These are phyloP conservation scores for Talaromyces islandicus DNA, from an alignment of 2,329 filamentous ascomycete species.

Conservation along the genomic window DNA sequence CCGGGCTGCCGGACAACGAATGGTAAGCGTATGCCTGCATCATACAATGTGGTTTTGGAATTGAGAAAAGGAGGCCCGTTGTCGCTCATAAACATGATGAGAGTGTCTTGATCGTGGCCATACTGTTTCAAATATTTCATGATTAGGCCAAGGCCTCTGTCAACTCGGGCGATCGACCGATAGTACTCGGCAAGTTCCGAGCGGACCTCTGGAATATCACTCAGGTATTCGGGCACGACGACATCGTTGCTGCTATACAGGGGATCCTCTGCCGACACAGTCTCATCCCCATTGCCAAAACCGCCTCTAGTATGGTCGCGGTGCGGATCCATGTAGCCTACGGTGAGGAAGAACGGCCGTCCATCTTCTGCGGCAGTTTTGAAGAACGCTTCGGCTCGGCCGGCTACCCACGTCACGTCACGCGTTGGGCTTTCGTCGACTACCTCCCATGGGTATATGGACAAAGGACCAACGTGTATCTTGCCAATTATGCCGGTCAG, in stretches of 20 bases:
- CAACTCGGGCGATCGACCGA: conserved; percentile 33
- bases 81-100: conserved; percentile 45
- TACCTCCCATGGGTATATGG: conserved; percentile 39
- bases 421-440: conserved; percentile 36
- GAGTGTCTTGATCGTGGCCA: conserved; percentile 30
- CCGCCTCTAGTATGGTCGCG: conserved; percentile 36
- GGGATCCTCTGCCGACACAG: conserved; percentile 11
- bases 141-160: conserved; percentile 15
- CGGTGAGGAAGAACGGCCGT: conserved; percentile 40
- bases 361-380: conserved; percentile 22
- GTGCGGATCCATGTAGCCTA: conserved; percentile 45
- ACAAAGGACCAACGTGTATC: conserved; percentile 41
- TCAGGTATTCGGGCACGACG: conserved; percentile 35
- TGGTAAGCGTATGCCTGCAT: conserved; percentile 42
- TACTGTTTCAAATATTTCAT: conserved; percentile 29
- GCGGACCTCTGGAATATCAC: conserved; percentile 34
- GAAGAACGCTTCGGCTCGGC: conserved; percentile 35
- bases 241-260: conserved; percentile 28
- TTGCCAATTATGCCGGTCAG: conserved; percentile 45
- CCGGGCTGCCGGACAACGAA: conserved; percentile 37
- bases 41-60: conserved; percentile 47
- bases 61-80: conserved; percentile 48
- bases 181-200: conserved; percentile 41
- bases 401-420: conserved; percentile 38
- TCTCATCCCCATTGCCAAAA: conserved; percentile 39